Conservation (phyloP, 768 basidiomycete genomes). For the Coprinellus micaceus region DNA sequence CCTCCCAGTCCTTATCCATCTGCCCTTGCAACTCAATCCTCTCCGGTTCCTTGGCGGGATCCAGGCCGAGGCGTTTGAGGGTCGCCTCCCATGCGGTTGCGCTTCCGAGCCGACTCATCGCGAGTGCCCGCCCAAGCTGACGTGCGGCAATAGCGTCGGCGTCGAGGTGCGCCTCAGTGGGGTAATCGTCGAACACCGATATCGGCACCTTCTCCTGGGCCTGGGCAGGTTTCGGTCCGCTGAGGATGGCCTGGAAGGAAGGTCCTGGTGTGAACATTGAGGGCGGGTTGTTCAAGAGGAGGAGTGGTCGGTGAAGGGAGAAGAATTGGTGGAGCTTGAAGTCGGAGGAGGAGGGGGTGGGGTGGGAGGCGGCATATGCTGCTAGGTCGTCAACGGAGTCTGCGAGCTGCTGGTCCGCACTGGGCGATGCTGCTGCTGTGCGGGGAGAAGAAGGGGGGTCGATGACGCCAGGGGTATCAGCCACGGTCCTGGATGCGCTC, state of each 20-base stretch:
- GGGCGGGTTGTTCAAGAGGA: slow-evolving; percentile 61
- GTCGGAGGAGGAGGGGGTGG: slow-evolving; percentile 58
- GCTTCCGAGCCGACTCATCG: slow-evolving; percentile 60
- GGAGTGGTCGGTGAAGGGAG: slow-evolving; percentile 73
- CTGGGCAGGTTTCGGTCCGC: slow-evolving; percentile 11
- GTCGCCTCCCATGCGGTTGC: slow-evolving; percentile 67
- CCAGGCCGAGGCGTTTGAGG: slow-evolving; percentile 61
- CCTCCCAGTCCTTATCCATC: slow-evolving; percentile 57
- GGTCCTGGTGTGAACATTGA: slow-evolving; percentile 42
- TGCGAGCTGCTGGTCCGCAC: slow-evolving; percentile 12
- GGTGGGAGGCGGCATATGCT: slow-evolving; percentile 36
- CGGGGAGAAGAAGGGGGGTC: not conserved
- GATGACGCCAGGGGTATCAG: slow-evolving; percentile 9
- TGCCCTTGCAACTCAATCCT: slow-evolving; percentile 50
- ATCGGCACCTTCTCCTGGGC: slow-evolving; percentile 14
- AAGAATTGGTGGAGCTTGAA: slow-evolving; percentile 85
- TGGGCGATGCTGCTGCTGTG: not conserved
- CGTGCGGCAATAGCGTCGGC: slow-evolving; percentile 79
- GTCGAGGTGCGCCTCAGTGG: slow-evolving; percentile 55
- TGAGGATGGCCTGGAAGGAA: slow-evolving; percentile 24
- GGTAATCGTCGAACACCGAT: slow-evolving; percentile 18
- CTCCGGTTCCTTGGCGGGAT: slow-evolving; percentile 45
- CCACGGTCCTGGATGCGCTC: not conserved
- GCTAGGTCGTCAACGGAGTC: slow-evolving; percentile 11
- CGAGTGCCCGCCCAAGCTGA: slow-evolving; percentile 71